Evolutionary conservation across 169 alveolate genomes (phyloP), one percentile per base, ranked within the genome.

Genomic region (Plasmodium relictum): DNA sequence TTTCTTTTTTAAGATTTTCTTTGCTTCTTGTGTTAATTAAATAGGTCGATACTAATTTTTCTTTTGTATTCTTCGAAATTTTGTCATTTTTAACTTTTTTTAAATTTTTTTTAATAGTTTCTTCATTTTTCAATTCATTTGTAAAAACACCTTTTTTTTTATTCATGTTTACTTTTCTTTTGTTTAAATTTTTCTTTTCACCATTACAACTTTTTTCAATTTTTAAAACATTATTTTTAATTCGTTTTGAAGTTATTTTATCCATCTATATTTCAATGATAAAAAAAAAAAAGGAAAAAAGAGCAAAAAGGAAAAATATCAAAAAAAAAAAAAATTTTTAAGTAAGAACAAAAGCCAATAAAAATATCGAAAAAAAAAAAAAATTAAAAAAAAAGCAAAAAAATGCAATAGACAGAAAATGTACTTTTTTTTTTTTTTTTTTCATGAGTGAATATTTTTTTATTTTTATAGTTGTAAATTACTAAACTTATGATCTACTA

Each of bases 1-100:
- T 65, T 18, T 76, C 66, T 48, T 76, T 76, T 76, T 31, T 62
- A 44, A 6, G 10, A 41, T 63, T 76, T 9, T 76, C 88, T 54
- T 45, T 76, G n/a, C 31, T 76, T 63, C 88, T 44, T 48, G 63
- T 76, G 22, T 63, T 76, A 44, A 76, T 76, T 65, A 76, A 63
- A 18, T 68, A 41, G 12, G 88, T 62, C 12, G 69, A 48, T 12
- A 3, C 9, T 61, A 44, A 44, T 16, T 76, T 62, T 39, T 62
- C 88, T 24, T 76, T 76, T 76, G 31, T 45, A 63, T 76, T 63
- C 63, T 76, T 76, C 7, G 73, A 73, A 62, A 76, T 54, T 39
- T 76, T 76, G 2, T 73, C 88, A 73, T 56, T 73, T 73, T 73
- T 73, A n/a, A 73, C 72, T 39, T 54, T 76, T 45, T 62, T 62